Evolutionary conservation across 495 filamentous ascomycete species (phyloP).

Genomic region (Aspergillus cristatus): DNA sequence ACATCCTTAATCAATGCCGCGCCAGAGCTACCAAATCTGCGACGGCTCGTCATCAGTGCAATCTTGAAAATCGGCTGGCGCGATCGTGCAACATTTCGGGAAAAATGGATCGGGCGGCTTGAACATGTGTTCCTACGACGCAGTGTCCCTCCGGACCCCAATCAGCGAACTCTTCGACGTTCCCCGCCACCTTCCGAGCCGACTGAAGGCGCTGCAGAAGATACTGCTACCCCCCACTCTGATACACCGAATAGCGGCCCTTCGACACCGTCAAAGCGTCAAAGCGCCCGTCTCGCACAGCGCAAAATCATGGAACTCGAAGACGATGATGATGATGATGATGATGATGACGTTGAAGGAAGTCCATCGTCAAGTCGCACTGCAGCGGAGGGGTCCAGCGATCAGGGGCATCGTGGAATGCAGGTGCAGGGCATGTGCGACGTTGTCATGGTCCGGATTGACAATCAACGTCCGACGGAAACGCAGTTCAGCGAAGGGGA

Average conservation of each 20-base stretch:
- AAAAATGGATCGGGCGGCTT: slow-evolving; percentile 59
- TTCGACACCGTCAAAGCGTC: slow-evolving; percentile 25
- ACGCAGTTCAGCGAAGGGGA: slow-evolving; percentile 65
- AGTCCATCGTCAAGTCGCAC: background rate
- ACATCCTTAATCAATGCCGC: slow-evolving; percentile 64
- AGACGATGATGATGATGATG: slow-evolving; percentile 3
- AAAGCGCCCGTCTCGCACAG: slow-evolving; percentile 32
- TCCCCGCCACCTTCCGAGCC: background rate
- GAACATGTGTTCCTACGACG: slow-evolving; percentile 55
- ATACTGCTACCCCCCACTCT: slow-evolving; percentile 1
- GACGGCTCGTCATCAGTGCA: slow-evolving; percentile 57
- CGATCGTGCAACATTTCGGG: slow-evolving; percentile 62
- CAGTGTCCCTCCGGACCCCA: slow-evolving; percentile 38
- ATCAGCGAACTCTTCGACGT: slow-evolving; percentile 16
- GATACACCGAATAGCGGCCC: slow-evolving; percentile 9
- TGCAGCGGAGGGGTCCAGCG: background rate
- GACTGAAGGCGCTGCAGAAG: background rate
- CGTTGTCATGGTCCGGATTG: slow-evolving; percentile 67
- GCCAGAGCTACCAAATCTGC: slow-evolving; percentile 49
- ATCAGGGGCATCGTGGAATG: slow-evolving; percentile 13
- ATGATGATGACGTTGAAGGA: no score
- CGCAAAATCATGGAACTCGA: slow-evolving; percentile 15
- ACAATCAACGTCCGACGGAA: slow-evolving; percentile 72
- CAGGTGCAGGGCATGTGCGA: slow-evolving; percentile 71
- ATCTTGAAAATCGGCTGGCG: slow-evolving; percentile 71